Evolutionary conservation across 1,284 basidiomycete genomes (phyloP).

Genomic region (Testicularia cyperi): DNA sequence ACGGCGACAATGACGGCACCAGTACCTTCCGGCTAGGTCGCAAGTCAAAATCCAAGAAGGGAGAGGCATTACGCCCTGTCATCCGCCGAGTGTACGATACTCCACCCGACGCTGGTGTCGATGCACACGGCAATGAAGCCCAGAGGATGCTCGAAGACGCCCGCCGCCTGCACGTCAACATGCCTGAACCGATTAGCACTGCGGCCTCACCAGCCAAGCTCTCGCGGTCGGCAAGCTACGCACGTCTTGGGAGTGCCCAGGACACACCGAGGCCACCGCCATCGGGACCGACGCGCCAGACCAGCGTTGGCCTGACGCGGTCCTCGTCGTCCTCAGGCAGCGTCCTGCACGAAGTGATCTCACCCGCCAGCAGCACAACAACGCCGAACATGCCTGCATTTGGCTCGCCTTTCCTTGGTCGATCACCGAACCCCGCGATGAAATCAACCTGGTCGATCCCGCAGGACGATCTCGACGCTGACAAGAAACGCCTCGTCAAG

Average conservation of each 20-base stretch:
- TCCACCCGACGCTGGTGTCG: conserved; percentile 13
- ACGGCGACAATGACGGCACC: conserved; percentile 4
- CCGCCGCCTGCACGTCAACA: no score
- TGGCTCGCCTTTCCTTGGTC: conserved; percentile 4
- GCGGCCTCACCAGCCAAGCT: no score
- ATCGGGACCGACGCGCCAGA: neutral
- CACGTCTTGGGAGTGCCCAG: no score
- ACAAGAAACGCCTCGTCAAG: conserved; percentile 66
- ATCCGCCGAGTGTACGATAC: conserved; percentile 33
- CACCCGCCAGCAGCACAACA: conserved; percentile 5
- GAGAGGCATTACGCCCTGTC: conserved; percentile 12
- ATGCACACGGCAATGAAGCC: no score
- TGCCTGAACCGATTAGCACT: no score
- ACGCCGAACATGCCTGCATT: no score
- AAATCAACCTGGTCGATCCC: conserved; percentile 19
- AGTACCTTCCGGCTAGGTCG: conserved; percentile 14
- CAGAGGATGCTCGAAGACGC: no score
- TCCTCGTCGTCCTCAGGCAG: conserved; percentile 18
- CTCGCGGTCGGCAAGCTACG: no score
- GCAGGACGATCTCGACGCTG: conserved; percentile 21
- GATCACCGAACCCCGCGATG: conserved; percentile 15
- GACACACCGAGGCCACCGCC: no score
- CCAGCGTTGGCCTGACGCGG: conserved; percentile 6
- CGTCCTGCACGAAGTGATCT: conserved; percentile 14
- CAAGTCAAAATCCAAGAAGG: conserved; percentile 18